Conservation (phyloP, 306 rosid species). For the Lathyrus oleraceus region DNA sequence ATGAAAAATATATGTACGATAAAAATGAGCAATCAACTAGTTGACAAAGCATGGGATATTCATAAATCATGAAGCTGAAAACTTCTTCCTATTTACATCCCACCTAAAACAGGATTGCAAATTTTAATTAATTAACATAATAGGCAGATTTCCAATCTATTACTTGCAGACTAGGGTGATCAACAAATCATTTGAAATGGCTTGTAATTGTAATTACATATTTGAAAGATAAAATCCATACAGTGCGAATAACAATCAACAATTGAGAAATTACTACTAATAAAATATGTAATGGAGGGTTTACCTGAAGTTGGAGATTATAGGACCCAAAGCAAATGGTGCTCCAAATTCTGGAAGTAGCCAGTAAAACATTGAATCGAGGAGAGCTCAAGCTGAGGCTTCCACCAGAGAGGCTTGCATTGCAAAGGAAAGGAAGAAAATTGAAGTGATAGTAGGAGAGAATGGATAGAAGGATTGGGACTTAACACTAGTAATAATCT, state of each 20-base stretch:
- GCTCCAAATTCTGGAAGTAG: not conserved
- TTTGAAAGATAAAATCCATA: not conserved
- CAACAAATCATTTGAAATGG: not conserved
- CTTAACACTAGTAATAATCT: not conserved
- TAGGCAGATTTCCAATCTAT: not conserved
- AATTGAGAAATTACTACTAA: not conserved
- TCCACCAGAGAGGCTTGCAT: not conserved
- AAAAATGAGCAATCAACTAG: slow-evolving; percentile 3
- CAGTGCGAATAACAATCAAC: not conserved
- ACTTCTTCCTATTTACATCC: slow-evolving; percentile 2
- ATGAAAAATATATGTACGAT: not conserved
- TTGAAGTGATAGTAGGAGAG: not conserved
- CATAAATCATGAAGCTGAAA: not conserved
- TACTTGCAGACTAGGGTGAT: not conserved
- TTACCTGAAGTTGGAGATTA: slow-evolving; percentile 1
- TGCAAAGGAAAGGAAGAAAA: not conserved
- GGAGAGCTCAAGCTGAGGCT: not conserved
- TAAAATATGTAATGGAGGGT: not conserved
- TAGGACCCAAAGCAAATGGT: not conserved
- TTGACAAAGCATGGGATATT: not conserved
- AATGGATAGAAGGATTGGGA: not conserved
- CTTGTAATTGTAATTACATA: not conserved
- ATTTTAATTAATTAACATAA: not conserved
- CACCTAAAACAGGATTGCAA: slow-evolving; percentile 1
- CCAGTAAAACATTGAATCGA: not conserved